phyloP scores from a whole-genome alignment of 345 rosid species.

The Physaria fendleri region DNA sequence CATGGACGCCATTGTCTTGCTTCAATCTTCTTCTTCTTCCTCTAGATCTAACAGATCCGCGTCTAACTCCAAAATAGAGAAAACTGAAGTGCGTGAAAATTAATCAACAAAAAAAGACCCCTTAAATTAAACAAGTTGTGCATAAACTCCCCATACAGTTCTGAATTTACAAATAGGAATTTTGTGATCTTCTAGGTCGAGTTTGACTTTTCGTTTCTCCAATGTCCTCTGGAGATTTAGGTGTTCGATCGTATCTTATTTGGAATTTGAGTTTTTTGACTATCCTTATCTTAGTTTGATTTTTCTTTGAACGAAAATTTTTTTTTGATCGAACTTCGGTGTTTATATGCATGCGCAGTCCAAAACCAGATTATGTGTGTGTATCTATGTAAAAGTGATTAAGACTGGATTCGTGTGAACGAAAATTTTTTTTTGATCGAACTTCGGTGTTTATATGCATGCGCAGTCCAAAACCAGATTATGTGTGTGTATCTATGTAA shows the following conservation, averaged over 20 bases:
- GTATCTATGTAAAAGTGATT: too few species aligned
- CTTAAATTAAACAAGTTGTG: neutral
- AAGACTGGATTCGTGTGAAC: too few species aligned
- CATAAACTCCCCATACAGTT: constrained; percentile 7
- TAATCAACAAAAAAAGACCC: neutral
- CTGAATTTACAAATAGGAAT: neutral
- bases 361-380: too few species aligned
- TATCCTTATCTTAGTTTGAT: neutral
- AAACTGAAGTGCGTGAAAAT: constrained; percentile 13
- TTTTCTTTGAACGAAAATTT: neutral
- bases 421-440: neutral
- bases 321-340: neutral
- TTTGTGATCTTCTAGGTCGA: constrained; percentile 1
- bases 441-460: constrained; percentile 3
- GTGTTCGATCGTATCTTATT: neutral
- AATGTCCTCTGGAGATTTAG: constrained; percentile 9
- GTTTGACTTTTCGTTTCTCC: constrained; percentile 18
- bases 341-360: too few species aligned
- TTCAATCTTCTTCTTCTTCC: constrained; percentile 14
- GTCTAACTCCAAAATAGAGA: constrained; percentile 23
- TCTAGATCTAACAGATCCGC: constrained; percentile 36
- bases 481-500: neutral
- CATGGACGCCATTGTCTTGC: constrained; percentile 37
- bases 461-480: constrained; percentile 1
- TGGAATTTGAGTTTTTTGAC: neutral